Evolutionary conservation across 768 basidiomycete species (phyloP), one percentile per base, ranked within the genome.

Genomic region (Royoungia palumana): DNA sequence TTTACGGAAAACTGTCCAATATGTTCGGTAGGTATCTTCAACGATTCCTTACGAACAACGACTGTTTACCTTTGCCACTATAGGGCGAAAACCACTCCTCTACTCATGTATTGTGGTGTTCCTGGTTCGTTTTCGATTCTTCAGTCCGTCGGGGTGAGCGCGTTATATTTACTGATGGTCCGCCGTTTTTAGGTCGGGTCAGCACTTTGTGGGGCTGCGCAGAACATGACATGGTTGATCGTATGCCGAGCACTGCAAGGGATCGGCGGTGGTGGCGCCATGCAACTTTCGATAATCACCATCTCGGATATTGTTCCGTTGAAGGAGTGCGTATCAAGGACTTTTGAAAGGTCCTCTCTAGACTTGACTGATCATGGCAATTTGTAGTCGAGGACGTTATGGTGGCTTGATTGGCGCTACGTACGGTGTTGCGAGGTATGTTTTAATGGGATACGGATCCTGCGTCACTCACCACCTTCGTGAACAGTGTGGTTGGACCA

Each of bases 291-390:
- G 1, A 79, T 85, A 43, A 90, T 91, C 59, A 85, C 79, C 0
- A 82, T 91, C 35, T 82, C 85, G 34, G 92, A 94, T 63, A 91
- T 94, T 30, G 85, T 92, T 1, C 81, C 89, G 0, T 70, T 94
- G 36, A 72, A 82, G 70, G 83, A 90, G 87, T 87, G 61, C 41
- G 82, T 62, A 9, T 6, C 32, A 28, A 28, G 6, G 13, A 28
- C 28, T 12, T 28, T 28, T 4, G 32, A 14, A 14, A 28, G 1
- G 35, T 41, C 22, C 2, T 39, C 17, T 25, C 32, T 2, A 12
- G 11, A 21, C 9, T 13, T 20, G 13, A 25, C 44, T 48, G 28
- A 50, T 20, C 9, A 20, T 43, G 28, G 47, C 19, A 9, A 22
- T 44, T 7, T 36, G 46, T 46, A 85, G 83, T 53, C 86, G 90